Percentiles rank a stretch among this genome's conserved stretches.
Evolutionary conservation across 176 grass and related monocot species (phyloP).

Genomic region (Paspalum notatum): DNA sequence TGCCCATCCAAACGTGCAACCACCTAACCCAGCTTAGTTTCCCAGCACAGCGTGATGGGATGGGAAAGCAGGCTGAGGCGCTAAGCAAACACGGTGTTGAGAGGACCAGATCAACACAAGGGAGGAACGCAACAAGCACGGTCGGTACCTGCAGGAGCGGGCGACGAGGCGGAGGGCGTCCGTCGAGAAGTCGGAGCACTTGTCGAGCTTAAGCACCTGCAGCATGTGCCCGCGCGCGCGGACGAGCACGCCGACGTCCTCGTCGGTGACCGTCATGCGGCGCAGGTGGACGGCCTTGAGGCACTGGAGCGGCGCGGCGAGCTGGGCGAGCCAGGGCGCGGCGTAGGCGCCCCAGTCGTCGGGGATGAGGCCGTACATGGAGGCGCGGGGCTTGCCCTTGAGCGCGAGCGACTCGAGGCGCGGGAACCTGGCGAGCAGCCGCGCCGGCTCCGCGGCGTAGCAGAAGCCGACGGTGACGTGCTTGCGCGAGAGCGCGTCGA

Average conservation of each 20-base stretch:
- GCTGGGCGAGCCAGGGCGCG: constrained; percentile 60
- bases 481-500: constrained; percentile 75
- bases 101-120: not conserved
- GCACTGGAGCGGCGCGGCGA: constrained; percentile 70
- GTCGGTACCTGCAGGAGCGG: constrained; percentile 65
- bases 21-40: not conserved
- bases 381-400: constrained; percentile 72
- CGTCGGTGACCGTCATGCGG: constrained; percentile 74
- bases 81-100: not conserved
- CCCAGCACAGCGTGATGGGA: not conserved
- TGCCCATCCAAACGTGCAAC: not conserved
- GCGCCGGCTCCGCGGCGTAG: constrained; percentile 58
- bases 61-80: not conserved
- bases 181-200: constrained; percentile 87
- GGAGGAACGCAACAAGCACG: not conserved
- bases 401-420: constrained; percentile 68
- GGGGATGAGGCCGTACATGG: constrained; percentile 81
- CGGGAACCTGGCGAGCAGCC: constrained; percentile 58
- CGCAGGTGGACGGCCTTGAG: constrained; percentile 84
- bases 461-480: constrained; percentile 78
- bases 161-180: constrained; percentile 69
- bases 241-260: constrained; percentile 55
- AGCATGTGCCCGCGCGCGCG: constrained; percentile 64
- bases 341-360: constrained; percentile 76
- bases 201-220: constrained; percentile 80